phyloP scores from a whole-genome alignment of 768 basidiomycete species.

The Boletus fagicola region DNA sequence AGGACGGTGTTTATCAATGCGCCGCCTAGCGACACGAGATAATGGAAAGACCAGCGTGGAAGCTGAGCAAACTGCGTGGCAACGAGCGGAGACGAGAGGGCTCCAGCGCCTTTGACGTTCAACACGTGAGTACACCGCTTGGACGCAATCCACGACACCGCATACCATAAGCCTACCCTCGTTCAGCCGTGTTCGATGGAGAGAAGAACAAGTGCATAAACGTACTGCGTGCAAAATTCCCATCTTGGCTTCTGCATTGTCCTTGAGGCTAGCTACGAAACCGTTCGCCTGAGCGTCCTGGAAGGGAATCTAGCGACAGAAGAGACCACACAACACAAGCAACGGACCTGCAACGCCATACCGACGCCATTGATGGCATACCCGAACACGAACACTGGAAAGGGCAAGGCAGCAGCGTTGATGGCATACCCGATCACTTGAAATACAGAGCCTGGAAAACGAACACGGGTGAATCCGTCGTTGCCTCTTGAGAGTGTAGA shows the following conservation, averaged over 20 bases:
- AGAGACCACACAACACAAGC: neutral
- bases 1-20: conserved; percentile 53
- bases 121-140: conserved; percentile 6
- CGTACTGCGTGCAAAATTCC: conserved; percentile 38
- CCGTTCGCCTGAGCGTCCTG: conserved; percentile 51
- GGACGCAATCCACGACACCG: neutral
- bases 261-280: conserved; percentile 41
- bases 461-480: neutral
- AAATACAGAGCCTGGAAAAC: conserved; percentile 23
- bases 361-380: conserved; percentile 46
- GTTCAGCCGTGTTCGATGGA: neutral
- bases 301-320: neutral
- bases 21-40: conserved; percentile 66
- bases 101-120: conserved; percentile 54
- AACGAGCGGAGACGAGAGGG: conserved; percentile 67
- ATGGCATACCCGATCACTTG: conserved; percentile 36
- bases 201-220: conserved; percentile 31
- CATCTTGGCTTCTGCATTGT: conserved; percentile 41
- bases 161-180: conserved; percentile 34
- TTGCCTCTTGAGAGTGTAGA: no score
- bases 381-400: conserved; percentile 42
- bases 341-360: conserved; percentile 44
- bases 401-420: conserved; percentile 43
- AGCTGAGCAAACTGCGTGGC: conserved; percentile 77
- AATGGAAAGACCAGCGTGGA: conserved; percentile 73